Evolutionary conservation across 1,284 basidiomycete species (phyloP), one percentile per base, ranked within the genome.

Genomic region (Rhodotorula sp.): DNA sequence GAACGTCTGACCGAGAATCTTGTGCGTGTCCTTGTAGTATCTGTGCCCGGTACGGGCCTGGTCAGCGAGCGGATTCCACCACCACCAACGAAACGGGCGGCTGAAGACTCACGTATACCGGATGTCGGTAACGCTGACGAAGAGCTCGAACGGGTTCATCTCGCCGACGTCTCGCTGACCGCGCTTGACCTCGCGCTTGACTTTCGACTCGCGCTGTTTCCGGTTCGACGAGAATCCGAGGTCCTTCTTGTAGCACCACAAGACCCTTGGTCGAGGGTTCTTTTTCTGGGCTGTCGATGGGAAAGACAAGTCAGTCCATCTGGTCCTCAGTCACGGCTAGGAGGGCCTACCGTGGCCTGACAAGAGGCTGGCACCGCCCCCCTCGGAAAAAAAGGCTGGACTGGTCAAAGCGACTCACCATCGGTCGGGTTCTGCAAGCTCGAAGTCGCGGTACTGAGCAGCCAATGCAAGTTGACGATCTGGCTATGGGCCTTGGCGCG

Each of bases 231-330:
- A 94, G 79, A 97, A 97, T 0, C 93, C 93, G 0, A 97, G 85
- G 54, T 97, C 94, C 81, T 97, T 97, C 84, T 95, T 97, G 85
- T 97, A 97, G 79, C 93, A 95, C 94, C 94, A 97, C 72, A 97
- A 82, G 0, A 97, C 94, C 23, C 90, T 93, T 1, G 94, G 94
- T 28, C 94, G 85, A 5, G 92, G 90, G 45, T 91, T 77, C 77
- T 73, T 77, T 72, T 74, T 79, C 70, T 75, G 73, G 34, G 75
- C 71, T 76, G 62, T 31, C 38, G 38, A 43, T 10, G 12, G 38
- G 38, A 10, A 43, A 43, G 38, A 43, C 14, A 14, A 43, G 38
- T 43, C 38, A 43, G 38, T 43, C 38, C 38, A 12, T 43, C 38
- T 12, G 38, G 38, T 43, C 14, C 38, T 14, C 38, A 10, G 12